These are phyloP conservation scores for Aspergillus ochraceoroseus DNA, from an alignment of 2,329 filamentous ascomycete genomes.

Conservation along the genomic window DNA sequence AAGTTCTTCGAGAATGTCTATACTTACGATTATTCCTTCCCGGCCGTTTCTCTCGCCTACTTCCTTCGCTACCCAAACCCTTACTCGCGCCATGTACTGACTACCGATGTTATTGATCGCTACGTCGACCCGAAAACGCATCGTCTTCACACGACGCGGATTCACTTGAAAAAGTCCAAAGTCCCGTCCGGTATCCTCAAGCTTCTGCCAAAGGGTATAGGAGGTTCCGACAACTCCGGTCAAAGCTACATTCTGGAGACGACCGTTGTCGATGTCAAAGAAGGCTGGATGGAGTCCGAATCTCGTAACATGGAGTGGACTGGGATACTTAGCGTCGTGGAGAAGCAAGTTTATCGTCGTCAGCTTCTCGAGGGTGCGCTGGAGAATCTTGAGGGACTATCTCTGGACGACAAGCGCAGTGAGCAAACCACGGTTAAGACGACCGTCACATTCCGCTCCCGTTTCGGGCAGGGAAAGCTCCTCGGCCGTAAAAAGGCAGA, in stretches of 20 bases:
- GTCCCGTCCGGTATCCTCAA: slow-evolving; percentile 58
- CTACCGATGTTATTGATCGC: slow-evolving; percentile 61
- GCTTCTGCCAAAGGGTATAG: slow-evolving; percentile 55
- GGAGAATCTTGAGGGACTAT: slow-evolving; percentile 27
- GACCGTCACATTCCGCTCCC: slow-evolving; percentile 58
- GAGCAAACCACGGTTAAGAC: slow-evolving; percentile 56
- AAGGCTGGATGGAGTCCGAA: slow-evolving; percentile 64
- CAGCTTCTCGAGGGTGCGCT: slow-evolving; percentile 30
- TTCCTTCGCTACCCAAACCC: slow-evolving; percentile 66
- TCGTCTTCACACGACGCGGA: slow-evolving; percentile 56
- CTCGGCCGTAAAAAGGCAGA: slow-evolving; percentile 42
- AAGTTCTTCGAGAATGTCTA: slow-evolving; percentile 54
- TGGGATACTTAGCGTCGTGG: slow-evolving; percentile 59
- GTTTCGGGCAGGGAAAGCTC: slow-evolving; percentile 55
- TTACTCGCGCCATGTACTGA: slow-evolving; percentile 61
- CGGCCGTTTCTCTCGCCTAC: slow-evolving; percentile 62
- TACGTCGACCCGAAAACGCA: slow-evolving; percentile 57
- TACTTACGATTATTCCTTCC: slow-evolving; percentile 61
- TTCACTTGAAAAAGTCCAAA: slow-evolving; percentile 61
- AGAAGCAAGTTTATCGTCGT: slow-evolving; percentile 55
- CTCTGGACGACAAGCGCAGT: slow-evolving; percentile 36
- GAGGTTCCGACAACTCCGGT: slow-evolving; percentile 54
- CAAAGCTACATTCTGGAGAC: slow-evolving; percentile 62
- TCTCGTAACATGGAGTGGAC: slow-evolving; percentile 63
- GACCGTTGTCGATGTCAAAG: slow-evolving; percentile 56